phyloP scores from a whole-genome alignment of 2,329 filamentous ascomycete species.

The Alternaria sp. region DNA sequence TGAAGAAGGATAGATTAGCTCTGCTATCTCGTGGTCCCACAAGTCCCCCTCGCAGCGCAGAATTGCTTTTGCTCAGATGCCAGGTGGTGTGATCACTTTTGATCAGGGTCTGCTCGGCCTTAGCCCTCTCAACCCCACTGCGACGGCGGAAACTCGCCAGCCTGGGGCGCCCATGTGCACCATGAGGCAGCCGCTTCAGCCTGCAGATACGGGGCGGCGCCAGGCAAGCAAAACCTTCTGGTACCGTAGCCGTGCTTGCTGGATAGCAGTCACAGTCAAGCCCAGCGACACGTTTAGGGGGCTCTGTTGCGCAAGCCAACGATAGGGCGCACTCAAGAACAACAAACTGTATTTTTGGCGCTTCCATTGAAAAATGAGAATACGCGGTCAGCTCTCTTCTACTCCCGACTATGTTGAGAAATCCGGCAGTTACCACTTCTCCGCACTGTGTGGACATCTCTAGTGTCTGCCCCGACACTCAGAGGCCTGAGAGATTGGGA shows the following conservation, averaged over 20 bases:
- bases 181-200: slow-evolving; percentile 1
- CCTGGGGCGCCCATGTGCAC: slow-evolving; percentile 1
- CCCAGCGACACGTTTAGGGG: slow-evolving; percentile 14
- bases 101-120: background rate
- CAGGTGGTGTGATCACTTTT: background rate
- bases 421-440: background rate
- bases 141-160: background rate
- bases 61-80: slow-evolving; percentile 12
- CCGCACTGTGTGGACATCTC: background rate
- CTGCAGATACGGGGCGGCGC: background rate
- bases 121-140: background rate
- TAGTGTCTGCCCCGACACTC: background rate
- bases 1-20: background rate
- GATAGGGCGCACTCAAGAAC: slow-evolving; percentile 5
- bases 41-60: background rate
- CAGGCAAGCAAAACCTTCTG: slow-evolving; percentile 1
- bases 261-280: slow-evolving; percentile 2
- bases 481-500: background rate
- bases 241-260: background rate
- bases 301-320: background rate
- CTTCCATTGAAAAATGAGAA: background rate
- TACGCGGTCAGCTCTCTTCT: background rate
- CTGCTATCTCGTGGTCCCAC: background rate
- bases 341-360: background rate
- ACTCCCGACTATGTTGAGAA: background rate